These are phyloP conservation scores for Fusarium proliferatum DNA, from an alignment of 2,329 filamentous ascomycete genomes.

Conservation along the genomic window DNA sequence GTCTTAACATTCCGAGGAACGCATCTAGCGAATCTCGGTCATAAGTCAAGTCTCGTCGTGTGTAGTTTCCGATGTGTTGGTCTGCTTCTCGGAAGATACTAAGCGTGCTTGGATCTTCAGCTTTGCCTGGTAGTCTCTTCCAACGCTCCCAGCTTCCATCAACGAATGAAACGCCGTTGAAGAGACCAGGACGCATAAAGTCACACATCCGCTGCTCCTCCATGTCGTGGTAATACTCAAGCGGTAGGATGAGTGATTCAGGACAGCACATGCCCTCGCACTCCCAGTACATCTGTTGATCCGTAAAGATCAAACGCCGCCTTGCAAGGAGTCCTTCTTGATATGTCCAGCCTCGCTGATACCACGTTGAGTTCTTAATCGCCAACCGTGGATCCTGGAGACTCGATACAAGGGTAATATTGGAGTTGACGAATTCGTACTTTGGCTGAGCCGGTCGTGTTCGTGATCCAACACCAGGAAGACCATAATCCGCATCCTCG, in stretches of 20 bases:
- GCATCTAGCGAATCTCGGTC: constrained; percentile 51
- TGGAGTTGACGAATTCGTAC: constrained; percentile 48
- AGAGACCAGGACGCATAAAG: constrained; percentile 50
- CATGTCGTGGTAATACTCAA: constrained; percentile 48
- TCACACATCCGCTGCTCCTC: constrained; percentile 51
- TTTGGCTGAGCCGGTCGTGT: constrained; percentile 45
- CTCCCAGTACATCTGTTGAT: constrained; percentile 55
- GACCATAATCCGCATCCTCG: constrained; percentile 47
- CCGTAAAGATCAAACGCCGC: constrained; percentile 53
- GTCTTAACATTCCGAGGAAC: constrained; percentile 47
- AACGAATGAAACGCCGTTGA: constrained; percentile 51
- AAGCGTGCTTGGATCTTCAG: constrained; percentile 48
- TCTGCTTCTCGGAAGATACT: constrained; percentile 52
- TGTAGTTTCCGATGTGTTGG: constrained; percentile 50
- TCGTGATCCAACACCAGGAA: constrained; percentile 50
- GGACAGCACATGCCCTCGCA: constrained; percentile 54
- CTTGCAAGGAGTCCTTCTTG: constrained; percentile 53
- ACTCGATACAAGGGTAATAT: constrained; percentile 49
- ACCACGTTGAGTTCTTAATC: constrained; percentile 50
- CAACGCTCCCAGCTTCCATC: constrained; percentile 52
- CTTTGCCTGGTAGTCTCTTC: constrained; percentile 46
- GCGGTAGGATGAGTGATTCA: constrained; percentile 48
- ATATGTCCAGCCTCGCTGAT: constrained; percentile 53
- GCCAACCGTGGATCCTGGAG: constrained; percentile 47
- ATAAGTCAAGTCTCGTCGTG: constrained; percentile 42